Evolutionary conservation across 1,284 basidiomycete genomes (phyloP).

Genomic region (Meripilus lineatus): DNA sequence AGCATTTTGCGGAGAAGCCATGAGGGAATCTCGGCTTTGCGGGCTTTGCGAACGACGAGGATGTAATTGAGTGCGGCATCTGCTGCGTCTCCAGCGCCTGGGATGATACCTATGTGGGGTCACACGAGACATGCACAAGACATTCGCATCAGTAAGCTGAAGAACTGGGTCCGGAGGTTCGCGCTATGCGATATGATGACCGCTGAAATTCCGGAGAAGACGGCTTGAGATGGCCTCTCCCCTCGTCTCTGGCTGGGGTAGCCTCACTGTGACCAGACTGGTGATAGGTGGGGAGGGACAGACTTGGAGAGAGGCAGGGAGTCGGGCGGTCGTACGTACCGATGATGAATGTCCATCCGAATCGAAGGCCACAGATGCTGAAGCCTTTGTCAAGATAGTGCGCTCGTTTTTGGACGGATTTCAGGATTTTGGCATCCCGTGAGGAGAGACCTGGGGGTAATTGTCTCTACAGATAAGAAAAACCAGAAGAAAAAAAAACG

Average conservation of each 20-base stretch:
- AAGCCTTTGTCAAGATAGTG: slow-evolving; percentile 93
- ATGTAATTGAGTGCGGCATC: slow-evolving; percentile 69
- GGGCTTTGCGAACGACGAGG: slow-evolving; percentile 76
- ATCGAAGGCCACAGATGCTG: slow-evolving; percentile 75
- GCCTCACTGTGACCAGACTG: too few relatives aligned
- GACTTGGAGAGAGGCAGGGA: not conserved
- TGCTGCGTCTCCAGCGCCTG: slow-evolving; percentile 64
- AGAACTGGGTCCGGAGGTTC: too few relatives aligned
- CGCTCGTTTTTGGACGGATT: slow-evolving; percentile 73
- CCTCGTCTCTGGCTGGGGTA: too few relatives aligned
- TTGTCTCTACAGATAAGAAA: slow-evolving; percentile 44
- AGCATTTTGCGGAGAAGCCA: slow-evolving; percentile 76
- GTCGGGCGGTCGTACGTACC: slow-evolving; percentile 30
- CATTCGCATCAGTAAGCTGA: too few relatives aligned
- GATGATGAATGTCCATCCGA: slow-evolving; percentile 85
- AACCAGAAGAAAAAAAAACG: not conserved
- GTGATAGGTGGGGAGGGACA: not conserved
- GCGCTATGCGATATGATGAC: too few relatives aligned
- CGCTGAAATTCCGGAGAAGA: too few relatives aligned
- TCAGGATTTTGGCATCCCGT: slow-evolving; percentile 74
- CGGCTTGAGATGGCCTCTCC: too few relatives aligned
- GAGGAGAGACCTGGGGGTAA: slow-evolving; percentile 76
- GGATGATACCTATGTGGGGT: slow-evolving; percentile 73
- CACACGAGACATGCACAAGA: too few relatives aligned
- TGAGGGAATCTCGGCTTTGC: slow-evolving; percentile 65